A percentile compares a stretch with the other conserved stretches of the same genome.
phyloP scores from a whole-genome alignment of 257 asterid genomes.

The Lycium ferocissimum region DNA sequence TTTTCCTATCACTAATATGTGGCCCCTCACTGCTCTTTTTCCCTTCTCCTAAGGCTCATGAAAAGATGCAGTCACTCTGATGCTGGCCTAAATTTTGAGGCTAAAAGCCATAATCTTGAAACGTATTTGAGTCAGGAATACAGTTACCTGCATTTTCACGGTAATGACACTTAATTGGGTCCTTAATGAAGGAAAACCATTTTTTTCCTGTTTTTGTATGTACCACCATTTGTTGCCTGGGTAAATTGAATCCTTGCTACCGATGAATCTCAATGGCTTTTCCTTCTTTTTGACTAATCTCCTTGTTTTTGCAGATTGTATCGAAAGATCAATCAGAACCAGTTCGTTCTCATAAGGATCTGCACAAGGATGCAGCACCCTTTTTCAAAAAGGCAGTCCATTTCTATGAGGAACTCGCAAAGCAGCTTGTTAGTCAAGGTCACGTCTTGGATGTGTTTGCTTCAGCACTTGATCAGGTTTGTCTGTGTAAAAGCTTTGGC shows the following conservation, averaged over 20 bases:
- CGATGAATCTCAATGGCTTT: constrained; percentile 10
- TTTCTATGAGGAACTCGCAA: constrained; percentile 89
- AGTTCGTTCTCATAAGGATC: constrained; percentile 96
- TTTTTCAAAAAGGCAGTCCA: constrained; percentile 81
- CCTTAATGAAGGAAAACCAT: not conserved
- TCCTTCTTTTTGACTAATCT: constrained; percentile 14
- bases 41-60: not conserved
- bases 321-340: constrained; percentile 97
- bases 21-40: not conserved
- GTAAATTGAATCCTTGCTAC: not conserved
- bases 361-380: constrained; percentile 95
- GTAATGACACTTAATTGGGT: not conserved
- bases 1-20: not conserved
- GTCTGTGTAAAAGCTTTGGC: constrained; percentile 17
- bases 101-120: not conserved
- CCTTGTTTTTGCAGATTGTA: constrained; percentile 65
- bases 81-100: not conserved
- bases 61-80: constrained; percentile 1
- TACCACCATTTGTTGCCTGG: not conserved
- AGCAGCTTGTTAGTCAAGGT: constrained; percentile 86
- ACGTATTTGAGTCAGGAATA: not conserved
- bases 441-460: constrained; percentile 96
- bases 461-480: constrained; percentile 99
- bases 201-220: not conserved
- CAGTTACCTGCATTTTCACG: not conserved